Evolutionary conservation across 148 eudicot genomes (phyloP).

Genomic region (Diospyros kaki): DNA sequence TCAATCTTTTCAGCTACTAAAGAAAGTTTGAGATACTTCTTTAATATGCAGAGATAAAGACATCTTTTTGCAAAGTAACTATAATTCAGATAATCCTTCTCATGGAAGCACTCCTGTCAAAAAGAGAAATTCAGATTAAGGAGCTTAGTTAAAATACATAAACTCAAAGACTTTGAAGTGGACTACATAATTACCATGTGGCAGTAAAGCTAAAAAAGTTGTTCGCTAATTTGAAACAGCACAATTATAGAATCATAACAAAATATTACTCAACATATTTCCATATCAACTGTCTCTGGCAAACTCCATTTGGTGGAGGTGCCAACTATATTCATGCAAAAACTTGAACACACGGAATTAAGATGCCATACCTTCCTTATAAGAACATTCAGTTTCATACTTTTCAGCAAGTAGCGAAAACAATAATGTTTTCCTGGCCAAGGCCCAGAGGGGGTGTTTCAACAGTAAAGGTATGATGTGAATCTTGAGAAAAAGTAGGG

Average conservation of each 20-base stretch:
- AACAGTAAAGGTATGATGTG: too few relatives aligned
- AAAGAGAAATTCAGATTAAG: background rate
- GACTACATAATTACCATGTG: background rate
- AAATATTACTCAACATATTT: background rate
- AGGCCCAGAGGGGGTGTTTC: too few relatives aligned
- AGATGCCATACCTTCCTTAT: background rate
- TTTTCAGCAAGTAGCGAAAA: background rate
- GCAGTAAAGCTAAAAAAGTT: background rate
- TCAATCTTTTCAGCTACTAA: slow-evolving; percentile 41
- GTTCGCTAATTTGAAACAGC: background rate
- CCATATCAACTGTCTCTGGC: background rate
- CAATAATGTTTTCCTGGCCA: background rate
- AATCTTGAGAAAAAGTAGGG: too few relatives aligned
- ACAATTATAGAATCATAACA: background rate
- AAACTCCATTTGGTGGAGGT: background rate
- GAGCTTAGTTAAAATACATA: background rate
- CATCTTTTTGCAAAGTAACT: slow-evolving; percentile 95
- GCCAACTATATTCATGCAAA: background rate
- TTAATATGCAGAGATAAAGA: slow-evolving; percentile 76
- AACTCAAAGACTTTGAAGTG: background rate
- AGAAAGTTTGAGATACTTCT: slow-evolving; percentile 64
- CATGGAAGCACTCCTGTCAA: slow-evolving; percentile 83
- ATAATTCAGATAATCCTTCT: slow-evolving; percentile 85
- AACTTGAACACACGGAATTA: background rate
- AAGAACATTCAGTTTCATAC: background rate